Conservation (phyloP, 2,329 filamentous ascomycete genomes). For the Fusarium sp. region DNA sequence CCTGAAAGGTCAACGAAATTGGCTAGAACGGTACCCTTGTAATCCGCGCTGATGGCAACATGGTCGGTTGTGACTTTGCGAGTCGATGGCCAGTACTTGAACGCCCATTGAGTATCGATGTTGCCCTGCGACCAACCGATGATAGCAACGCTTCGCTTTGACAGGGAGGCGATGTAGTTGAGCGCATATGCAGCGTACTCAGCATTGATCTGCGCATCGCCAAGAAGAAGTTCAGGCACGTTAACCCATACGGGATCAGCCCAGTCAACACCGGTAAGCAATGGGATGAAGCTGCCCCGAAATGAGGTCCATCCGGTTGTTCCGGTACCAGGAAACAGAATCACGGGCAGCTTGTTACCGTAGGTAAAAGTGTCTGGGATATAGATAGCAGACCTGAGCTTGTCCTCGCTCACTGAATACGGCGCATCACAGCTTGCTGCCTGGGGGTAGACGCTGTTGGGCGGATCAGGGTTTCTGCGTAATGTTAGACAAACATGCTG, state of each 20-base stretch:
- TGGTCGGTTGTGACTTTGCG: background rate
- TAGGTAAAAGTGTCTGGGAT: slow-evolving; percentile 4
- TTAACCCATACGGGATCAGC: slow-evolving; percentile 16
- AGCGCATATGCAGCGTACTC: slow-evolving; percentile 6
- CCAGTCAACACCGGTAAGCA: slow-evolving; percentile 4
- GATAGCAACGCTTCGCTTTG: background rate
- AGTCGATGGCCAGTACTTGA: slow-evolving; percentile 21
- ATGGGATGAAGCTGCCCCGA: background rate
- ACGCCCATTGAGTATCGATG: slow-evolving; percentile 6
- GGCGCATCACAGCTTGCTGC: background rate
- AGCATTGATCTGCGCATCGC: background rate
- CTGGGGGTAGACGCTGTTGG: slow-evolving; percentile 1
- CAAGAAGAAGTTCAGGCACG: background rate
- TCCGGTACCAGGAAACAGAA: slow-evolving; percentile 3
- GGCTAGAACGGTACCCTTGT: slow-evolving; percentile 1
- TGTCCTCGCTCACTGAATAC: background rate
- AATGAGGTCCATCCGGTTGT: background rate
- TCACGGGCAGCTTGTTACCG: background rate
- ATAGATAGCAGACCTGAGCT: slow-evolving; percentile 1
- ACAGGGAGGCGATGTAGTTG: background rate
- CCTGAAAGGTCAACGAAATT: background rate
- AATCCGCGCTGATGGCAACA: slow-evolving; percentile 7
- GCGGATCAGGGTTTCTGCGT: background rate
- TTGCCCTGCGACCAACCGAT: slow-evolving; percentile 15
- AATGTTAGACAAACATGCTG: background rate